phyloP scores from a whole-genome alignment of 441 rosid species.

The Melianthus villosus region DNA sequence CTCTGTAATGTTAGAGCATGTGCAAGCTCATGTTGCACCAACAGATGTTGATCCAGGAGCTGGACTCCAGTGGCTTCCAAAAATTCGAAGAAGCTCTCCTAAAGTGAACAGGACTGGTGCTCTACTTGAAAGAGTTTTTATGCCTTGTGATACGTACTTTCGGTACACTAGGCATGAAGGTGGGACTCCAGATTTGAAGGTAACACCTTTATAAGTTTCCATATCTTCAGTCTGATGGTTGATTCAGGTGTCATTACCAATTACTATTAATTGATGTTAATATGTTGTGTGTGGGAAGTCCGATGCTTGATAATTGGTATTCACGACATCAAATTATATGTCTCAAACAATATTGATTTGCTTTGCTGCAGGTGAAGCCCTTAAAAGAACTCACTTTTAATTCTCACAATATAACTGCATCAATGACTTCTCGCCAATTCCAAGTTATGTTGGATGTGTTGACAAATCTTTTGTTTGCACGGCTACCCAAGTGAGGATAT shows the following conservation, averaged over 20 bases:
- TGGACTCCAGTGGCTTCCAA: slow-evolving; percentile 96
- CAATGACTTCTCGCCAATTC: slow-evolving; percentile 98
- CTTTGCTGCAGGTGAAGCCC: slow-evolving; percentile 69
- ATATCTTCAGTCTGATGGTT: slow-evolving; percentile 5
- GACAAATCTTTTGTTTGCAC: slow-evolving; percentile 94
- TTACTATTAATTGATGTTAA: neutral
- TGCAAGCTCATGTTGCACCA: slow-evolving; percentile 99
- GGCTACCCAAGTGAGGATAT: slow-evolving; percentile 85
- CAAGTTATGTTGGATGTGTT: slow-evolving; percentile 97
- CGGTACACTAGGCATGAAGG: slow-evolving; percentile 93
- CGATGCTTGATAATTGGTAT: slow-evolving; percentile 3
- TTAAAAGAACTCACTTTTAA: slow-evolving; percentile 90
- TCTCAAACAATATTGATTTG: slow-evolving; percentile 9
- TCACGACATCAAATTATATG: slow-evolving; percentile 2
- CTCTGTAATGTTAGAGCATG: slow-evolving; percentile 93
- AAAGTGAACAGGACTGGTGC: slow-evolving; percentile 96
- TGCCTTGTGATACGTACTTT: slow-evolving; percentile 97
- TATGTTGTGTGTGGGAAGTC: slow-evolving; percentile 3
- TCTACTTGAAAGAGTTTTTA: slow-evolving; percentile 88
- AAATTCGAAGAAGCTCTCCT: slow-evolving; percentile 66
- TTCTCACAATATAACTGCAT: slow-evolving; percentile 70
- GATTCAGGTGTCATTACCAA: slow-evolving; percentile 2
- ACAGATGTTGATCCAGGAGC: slow-evolving; percentile 99
- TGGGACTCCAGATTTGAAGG: slow-evolving; percentile 90
- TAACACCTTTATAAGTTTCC: slow-evolving; percentile 17